Conservation (phyloP, 768 basidiomycete genomes). For the Naematelia aurantialba region DNA sequence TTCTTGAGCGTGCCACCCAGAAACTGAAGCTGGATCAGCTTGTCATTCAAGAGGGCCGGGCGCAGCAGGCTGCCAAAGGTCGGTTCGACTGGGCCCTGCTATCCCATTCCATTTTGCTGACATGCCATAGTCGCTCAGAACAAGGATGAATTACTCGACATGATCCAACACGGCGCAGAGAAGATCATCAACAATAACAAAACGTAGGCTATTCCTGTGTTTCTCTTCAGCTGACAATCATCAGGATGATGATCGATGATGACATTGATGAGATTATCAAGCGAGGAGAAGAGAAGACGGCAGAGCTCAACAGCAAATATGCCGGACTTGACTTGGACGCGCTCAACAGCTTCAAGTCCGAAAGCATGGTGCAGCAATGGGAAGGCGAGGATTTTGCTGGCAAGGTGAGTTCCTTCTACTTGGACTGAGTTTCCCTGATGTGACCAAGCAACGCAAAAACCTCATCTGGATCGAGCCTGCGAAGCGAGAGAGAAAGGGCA, state of each 20-base stretch:
- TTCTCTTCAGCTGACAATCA: neutral
- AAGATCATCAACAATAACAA: constrained; percentile 82
- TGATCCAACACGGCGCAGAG: constrained; percentile 97
- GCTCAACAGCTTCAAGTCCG: constrained; percentile 93
- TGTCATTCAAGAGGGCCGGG: constrained; percentile 92
- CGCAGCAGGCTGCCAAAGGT: constrained; percentile 68
- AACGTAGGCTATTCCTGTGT: constrained; percentile 55
- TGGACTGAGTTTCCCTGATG: constrained; percentile 10
- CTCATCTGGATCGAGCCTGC: constrained; percentile 67
- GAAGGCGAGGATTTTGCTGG: constrained; percentile 83
- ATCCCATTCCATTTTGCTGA: constrained; percentile 8
- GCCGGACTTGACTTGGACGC: constrained; percentile 90
- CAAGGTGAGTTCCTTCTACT: constrained; percentile 56
- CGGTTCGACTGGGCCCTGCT: too few species aligned
- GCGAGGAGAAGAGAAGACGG: constrained; percentile 84
- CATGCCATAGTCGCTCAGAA: constrained; percentile 59
- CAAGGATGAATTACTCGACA: constrained; percentile 94
- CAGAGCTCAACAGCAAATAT: constrained; percentile 84
- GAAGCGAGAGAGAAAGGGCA: constrained; percentile 80
- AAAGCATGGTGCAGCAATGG: constrained; percentile 81
- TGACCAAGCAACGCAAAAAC: constrained; percentile 20
- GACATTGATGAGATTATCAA: constrained; percentile 93
- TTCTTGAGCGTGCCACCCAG: constrained; percentile 90
- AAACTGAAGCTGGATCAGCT: constrained; percentile 91
- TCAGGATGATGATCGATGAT: constrained; percentile 70